Base-by-base conservation (phyloP, 495 filamentous ascomycete species). In the Tuber aestivum region DNA sequence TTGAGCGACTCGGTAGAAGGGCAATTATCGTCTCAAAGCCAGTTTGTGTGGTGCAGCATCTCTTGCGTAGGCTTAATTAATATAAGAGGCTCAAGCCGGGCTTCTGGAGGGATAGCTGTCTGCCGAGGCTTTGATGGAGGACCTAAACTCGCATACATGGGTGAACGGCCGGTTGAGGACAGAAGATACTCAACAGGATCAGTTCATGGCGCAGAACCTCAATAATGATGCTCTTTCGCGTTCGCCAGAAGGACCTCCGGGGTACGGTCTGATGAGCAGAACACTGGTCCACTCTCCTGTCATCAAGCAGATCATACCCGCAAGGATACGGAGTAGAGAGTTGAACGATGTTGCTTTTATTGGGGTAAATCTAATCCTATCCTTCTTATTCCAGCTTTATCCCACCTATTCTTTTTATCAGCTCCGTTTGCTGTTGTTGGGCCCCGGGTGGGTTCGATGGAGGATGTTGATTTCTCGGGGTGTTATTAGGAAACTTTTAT, bases 261-360 rank as follows among this genome's bases (percentile, higher is more conserved):
- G 78, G 14, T 86, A 88, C 78, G 95, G 93, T 1, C 70, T 98
- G 41, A 86, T 97, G 41, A 91, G 92, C 3, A 89, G 88, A 79
- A 97, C 95, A 5, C 79, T 96, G 23, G 84, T 95, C 65, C 87
- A 89, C 70, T 97, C 92, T 74, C 91, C 93, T 1, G 86, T 91
- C 37, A 88, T 93, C 76, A 91, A 92, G 80, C 91, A 89, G 84
- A 92, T 97, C 50, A 84, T 97, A 20, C 94, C 95, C 16, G 93
- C 91, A 14, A 89, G 91, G 75, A 87, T 98, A 71, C 87, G 94
- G 68, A 89, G 89, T 74, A 85, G 86, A 70, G 82, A 87, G 14
- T 87, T 89, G 74, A 94, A 97, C 73, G 94, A 99, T 86, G 92
- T 97, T 77, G 90, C 94, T n/a, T 94, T 97, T 77, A 88, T 99